A percentile compares a stretch with the other conserved stretches of the same genome.
Conservation (phyloP, 2,329 filamentous ascomycete genomes). For the Claviceps cyperi region DNA sequence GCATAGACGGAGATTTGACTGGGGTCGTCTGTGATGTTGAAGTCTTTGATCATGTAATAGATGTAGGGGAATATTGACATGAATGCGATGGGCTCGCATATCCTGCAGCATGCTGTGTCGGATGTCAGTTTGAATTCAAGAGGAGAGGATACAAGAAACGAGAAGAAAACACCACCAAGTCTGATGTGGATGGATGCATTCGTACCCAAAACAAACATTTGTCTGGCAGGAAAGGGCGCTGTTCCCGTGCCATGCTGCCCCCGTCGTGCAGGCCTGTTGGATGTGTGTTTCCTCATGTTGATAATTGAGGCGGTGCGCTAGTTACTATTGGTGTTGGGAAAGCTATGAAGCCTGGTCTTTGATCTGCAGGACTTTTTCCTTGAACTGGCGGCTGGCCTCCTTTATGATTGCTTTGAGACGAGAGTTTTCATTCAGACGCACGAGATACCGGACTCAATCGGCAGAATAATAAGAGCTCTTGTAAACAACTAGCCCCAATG, state of each 20-base stretch:
- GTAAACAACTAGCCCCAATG: neutral
- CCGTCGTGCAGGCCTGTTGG: conserved; percentile 11
- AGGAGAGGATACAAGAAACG: neutral
- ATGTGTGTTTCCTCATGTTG: conserved; percentile 16
- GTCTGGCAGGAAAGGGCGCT: conserved; percentile 25
- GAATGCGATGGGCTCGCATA: conserved; percentile 97
- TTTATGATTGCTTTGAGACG: neutral
- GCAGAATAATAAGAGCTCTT: neutral
- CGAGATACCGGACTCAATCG: neutral
- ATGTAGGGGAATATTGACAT: conserved; percentile 99
- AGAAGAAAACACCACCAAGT: neutral
- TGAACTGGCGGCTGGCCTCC: neutral
- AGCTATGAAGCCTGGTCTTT: neutral
- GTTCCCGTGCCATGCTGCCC: conserved; percentile 11
- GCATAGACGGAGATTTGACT: conserved; percentile 81
- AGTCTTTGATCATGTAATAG: conserved; percentile 93
- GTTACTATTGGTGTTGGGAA: neutral
- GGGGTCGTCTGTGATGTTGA: conserved; percentile 66
- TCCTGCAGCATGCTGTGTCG: conserved; percentile 65
- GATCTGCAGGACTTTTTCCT: neutral
- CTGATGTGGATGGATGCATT: conserved; percentile 3
- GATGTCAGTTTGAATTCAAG: neutral
- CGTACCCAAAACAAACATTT: conserved; percentile 40
- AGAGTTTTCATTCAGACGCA: neutral
- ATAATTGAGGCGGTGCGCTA: neutral